These are phyloP conservation scores for Candida ovalis DNA, from an alignment of 805 yeast genomes.

Conservation along the genomic window DNA sequence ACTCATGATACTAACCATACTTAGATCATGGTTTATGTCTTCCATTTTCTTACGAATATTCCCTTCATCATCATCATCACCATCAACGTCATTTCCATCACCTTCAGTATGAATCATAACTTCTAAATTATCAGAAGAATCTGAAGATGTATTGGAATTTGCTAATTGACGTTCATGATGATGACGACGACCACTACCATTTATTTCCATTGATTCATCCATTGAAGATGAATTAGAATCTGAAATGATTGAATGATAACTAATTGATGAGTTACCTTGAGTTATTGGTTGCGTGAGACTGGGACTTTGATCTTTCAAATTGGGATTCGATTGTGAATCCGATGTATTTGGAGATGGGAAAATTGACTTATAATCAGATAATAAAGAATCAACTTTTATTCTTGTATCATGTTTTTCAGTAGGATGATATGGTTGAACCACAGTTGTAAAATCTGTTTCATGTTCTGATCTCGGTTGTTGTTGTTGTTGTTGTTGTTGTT, in stretches of 20 bases:
- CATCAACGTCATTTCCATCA: background rate
- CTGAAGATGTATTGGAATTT: background rate
- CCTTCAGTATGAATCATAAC: conserved; percentile 17
- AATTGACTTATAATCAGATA: conserved; percentile 22
- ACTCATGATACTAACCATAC: conserved; percentile 27
- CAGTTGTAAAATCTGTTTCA: background rate
- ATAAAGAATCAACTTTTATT: conserved; percentile 14
- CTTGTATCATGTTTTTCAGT: conserved; percentile 4
- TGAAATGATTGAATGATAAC: background rate
- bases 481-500: conserved; percentile 5
- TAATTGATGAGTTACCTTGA: background rate
- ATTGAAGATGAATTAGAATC: background rate
- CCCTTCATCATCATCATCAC: background rate
- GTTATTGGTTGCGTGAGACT: background rate
- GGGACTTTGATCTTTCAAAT: background rate
- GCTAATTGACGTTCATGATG: background rate
- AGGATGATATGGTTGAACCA: background rate
- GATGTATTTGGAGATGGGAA: conserved; percentile 24
- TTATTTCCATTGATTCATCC: background rate
- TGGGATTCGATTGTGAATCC: background rate
- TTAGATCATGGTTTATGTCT: conserved; percentile 18
- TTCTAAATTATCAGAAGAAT: conserved; percentile 13
- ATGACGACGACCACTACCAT: background rate
- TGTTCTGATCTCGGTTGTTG: conserved; percentile 8
- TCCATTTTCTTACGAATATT: conserved; percentile 6